Evolutionary conservation across 495 filamentous ascomycete genomes (phyloP).

Genomic region (Penicillium macrosclerotiorum): DNA sequence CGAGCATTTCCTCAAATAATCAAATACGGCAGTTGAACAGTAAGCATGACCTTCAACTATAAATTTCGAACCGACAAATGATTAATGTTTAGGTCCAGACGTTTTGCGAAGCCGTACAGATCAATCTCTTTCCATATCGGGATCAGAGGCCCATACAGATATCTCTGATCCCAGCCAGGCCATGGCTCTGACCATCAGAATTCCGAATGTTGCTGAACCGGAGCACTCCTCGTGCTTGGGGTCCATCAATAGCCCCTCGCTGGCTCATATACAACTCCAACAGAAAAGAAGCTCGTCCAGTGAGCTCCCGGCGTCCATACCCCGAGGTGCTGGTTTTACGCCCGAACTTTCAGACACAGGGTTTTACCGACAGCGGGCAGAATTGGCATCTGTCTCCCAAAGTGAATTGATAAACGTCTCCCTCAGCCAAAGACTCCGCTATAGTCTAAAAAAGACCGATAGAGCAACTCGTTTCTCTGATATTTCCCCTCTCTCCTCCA

Average conservation of each 20-base stretch:
- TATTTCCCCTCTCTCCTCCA: not conserved
- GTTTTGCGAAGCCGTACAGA: not conserved
- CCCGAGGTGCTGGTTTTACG: constrained; percentile 2
- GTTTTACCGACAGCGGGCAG: constrained; percentile 28
- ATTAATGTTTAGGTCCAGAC: too few species aligned
- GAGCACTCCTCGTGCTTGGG: not conserved
- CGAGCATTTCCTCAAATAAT: not conserved
- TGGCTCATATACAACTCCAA: not conserved
- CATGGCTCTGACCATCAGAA: too few species aligned
- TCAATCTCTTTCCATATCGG: not conserved
- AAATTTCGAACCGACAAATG: too few species aligned
- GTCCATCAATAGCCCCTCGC: not conserved
- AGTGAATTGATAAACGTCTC: constrained; percentile 39
- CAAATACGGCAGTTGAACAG: not conserved
- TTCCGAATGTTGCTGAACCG: too few species aligned
- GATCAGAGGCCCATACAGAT: not conserved
- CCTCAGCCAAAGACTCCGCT: constrained; percentile 11
- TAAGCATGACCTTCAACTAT: not conserved
- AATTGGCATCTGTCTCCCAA: constrained; percentile 24
- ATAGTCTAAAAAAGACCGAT: not conserved
- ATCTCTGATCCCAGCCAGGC: not conserved
- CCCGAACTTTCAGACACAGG: constrained; percentile 35
- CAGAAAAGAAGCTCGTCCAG: constrained; percentile 1
- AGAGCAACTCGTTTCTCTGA: not conserved
- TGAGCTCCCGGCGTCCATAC: constrained; percentile 8